Conservation (phyloP, 495 filamentous ascomycete species). For the Hyaloscypha finlandica region DNA sequence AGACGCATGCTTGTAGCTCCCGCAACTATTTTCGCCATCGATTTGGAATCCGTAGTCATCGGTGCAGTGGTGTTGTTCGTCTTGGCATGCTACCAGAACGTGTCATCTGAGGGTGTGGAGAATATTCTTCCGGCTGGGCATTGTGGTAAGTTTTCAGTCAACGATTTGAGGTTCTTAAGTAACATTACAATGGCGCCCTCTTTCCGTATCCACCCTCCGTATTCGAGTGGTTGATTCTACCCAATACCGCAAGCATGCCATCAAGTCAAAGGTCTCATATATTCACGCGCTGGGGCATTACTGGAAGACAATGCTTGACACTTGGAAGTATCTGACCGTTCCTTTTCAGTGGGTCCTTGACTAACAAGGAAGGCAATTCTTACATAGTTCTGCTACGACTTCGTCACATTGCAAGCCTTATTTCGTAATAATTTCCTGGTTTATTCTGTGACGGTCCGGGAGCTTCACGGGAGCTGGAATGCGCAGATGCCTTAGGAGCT, state of each 20-base stretch:
- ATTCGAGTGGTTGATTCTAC: slow-evolving; percentile 16
- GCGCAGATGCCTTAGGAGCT: too few relatives aligned
- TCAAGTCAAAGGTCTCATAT: slow-evolving; percentile 22
- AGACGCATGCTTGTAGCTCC: slow-evolving; percentile 48
- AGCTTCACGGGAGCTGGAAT: too few relatives aligned
- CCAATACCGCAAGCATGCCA: slow-evolving; percentile 20
- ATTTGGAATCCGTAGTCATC: slow-evolving; percentile 49
- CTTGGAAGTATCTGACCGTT: not conserved
- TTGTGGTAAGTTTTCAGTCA: slow-evolving; percentile 34
- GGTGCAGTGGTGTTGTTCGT: slow-evolving; percentile 50
- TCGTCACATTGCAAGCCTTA: slow-evolving; percentile 34
- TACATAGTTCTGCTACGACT: slow-evolving; percentile 49
- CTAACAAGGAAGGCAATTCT: not conserved
- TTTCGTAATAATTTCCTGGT: too few relatives aligned
- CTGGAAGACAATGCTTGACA: slow-evolving; percentile 19
- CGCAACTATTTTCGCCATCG: slow-evolving; percentile 49
- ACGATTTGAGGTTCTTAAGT: not conserved
- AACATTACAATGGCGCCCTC: not conserved
- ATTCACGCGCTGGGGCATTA: slow-evolving; percentile 17
- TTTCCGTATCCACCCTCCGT: slow-evolving; percentile 42
- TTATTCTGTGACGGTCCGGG: too few relatives aligned
- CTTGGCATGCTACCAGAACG: slow-evolving; percentile 41
- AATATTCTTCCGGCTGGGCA: slow-evolving; percentile 39
- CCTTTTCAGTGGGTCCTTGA: not conserved
- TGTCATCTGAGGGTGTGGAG: slow-evolving; percentile 42